A percentile compares a stretch with the other conserved stretches of the same genome.
Evolutionary conservation across 2,329 filamentous ascomycete genomes (phyloP).

Genomic region (Intubia oerlemansii): DNA sequence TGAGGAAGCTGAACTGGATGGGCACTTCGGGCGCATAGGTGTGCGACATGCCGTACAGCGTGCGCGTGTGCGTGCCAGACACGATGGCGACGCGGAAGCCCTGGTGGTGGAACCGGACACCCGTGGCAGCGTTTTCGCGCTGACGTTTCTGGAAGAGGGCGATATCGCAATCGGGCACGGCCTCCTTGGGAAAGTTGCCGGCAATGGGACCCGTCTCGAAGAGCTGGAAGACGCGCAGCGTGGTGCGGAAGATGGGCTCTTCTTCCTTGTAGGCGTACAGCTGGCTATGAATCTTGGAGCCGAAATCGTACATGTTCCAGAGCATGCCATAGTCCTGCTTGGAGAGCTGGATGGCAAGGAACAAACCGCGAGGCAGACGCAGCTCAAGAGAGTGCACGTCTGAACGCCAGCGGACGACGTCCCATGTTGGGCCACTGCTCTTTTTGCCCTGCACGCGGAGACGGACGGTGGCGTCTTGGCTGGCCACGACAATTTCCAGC

Average conservation of each 20-base stretch:
- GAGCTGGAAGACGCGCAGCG: constrained; percentile 58
- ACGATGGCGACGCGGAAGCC: constrained; percentile 63
- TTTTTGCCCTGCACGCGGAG: constrained; percentile 41
- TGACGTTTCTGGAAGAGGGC: constrained; percentile 53
- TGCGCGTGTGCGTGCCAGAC: constrained; percentile 57
- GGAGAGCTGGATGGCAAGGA: constrained; percentile 46
- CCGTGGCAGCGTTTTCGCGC: constrained; percentile 49
- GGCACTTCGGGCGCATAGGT: constrained; percentile 42
- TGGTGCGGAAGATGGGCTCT: constrained; percentile 43
- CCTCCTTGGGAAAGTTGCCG: constrained; percentile 54
- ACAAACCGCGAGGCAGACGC: constrained; percentile 53
- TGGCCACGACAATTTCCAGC: constrained; percentile 53
- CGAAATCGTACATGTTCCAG: constrained; percentile 74
- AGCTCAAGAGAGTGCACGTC: constrained; percentile 44
- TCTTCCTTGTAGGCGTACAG: constrained; percentile 52
- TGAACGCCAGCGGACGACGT: constrained; percentile 60
- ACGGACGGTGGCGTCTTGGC: constrained; percentile 59
- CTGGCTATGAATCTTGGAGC: constrained; percentile 50
- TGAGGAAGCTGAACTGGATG: constrained; percentile 57
- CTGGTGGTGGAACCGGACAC: constrained; percentile 50
- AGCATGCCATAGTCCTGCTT: constrained; percentile 61
- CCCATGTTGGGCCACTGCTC: constrained; percentile 47
- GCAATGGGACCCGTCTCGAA: constrained; percentile 52
- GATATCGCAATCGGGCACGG: constrained; percentile 48
- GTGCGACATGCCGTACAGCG: constrained; percentile 56